Evolutionary conservation across 2,329 filamentous ascomycete genomes (phyloP), one percentile per base, ranked within the genome.

Genomic region (Xylaria sp.): DNA sequence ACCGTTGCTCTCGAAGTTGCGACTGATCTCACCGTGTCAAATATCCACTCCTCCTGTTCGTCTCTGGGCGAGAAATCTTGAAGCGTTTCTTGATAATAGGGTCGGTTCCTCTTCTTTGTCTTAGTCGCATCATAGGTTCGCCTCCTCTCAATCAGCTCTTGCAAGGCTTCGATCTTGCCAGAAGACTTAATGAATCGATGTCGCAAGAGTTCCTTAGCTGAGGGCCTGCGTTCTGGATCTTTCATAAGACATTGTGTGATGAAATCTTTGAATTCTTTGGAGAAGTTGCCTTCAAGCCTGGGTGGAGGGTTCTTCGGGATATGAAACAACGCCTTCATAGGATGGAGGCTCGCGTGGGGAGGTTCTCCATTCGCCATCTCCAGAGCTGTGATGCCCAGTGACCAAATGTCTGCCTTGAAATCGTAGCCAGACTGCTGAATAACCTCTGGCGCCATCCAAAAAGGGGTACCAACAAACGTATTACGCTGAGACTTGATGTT

Each of bases 401-500:
- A 96, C 93, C 93, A 97, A 61, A 97, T 93, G 73, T 97, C 93
- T 5, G 93, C 93, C 77, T 95, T 95, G 80, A 92, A 95, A 76
- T 94, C 92, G 66, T 88, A 88, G 15, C 85, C 86, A 67, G 92
- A 87, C 78, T 96, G 92, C 75, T 96, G 90, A 69, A 97, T 97
- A 37, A 97, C 93, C 74, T 97, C 93, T 1, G 93, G 93, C 0
- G 93, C 93, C 93, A 97, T 96, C 93, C 93, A 97, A 74, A 96
- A 97, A 0, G 95, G 95, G 0, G 94, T 98, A 19, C 95, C 95
- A 19, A 99, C 95, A 73, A 99, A 98, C 0, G 95, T 99, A 78
- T 98, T 94, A 57, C 95, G 88, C 77, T 97, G 93, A 2, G 94
- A 97, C 78, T 97, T 97, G 80, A 98, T 96, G 75, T 97, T 97